Base-by-base conservation (phyloP, 148 eudicot species). In the Rhododendron henanense region DNA sequence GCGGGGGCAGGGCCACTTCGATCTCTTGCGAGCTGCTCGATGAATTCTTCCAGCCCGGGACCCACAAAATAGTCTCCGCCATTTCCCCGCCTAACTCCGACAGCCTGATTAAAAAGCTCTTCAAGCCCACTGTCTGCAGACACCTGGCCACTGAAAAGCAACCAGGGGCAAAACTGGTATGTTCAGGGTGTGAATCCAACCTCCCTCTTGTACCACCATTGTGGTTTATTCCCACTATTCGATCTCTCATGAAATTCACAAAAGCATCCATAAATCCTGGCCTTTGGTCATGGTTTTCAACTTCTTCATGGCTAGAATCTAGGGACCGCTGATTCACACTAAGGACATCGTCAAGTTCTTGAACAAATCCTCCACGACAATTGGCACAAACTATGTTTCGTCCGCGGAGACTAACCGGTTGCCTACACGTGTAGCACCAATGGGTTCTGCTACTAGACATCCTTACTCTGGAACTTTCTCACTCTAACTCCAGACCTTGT, bases 21-120 rank as follows among this genome's bases (percentile, higher is more conserved):
- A 37, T 90, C 87, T 50, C 78, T 78, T 7, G 86, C 81, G 4
- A 90, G 84, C 39, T 90, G 88, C 73, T 89, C 91, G 39, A 90
- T 87, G 67, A 90, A 85, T 86, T 90, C 93, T 83, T 91, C 92
- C 2, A 90, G 88, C 53, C 92, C 93, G 0, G 93, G 93, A 55
- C 93, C 93, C 15, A 92, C 85, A 73, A 89, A 89, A 82, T 87
- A 92, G 84, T 92, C 90, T 4, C 91, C 93, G 2, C 89, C 92
- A 81, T 76, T 87, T 41, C 84, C 91, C 19, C 87, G 87, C 78
- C 92, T 90, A 53, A 87, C 88, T 41, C 93, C 93, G 31, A 86
- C 87, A 65, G 91, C 82, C 41, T 89, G 90, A 28, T 88, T 90
- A n/a, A 90, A 86, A 31, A 90, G 88, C 82, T 92, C 93, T 53